A percentile compares a stretch with the other conserved stretches of the same genome.
phyloP scores from a whole-genome alignment of 805 yeast genomes.

The Pichia rugopelliculosa region DNA sequence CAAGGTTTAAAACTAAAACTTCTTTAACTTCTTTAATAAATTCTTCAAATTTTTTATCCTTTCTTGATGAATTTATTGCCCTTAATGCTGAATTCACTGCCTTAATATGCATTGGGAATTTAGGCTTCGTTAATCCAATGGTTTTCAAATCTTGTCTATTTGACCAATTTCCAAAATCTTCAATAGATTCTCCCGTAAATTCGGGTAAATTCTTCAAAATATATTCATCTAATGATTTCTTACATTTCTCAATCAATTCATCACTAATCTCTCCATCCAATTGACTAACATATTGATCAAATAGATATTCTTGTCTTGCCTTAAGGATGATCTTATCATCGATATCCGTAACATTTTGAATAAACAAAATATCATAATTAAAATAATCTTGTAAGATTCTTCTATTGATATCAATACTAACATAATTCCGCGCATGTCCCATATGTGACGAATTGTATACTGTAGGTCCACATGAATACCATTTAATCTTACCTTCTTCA shows the following conservation, averaged over 20 bases:
- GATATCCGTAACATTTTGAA: constrained; percentile 97
- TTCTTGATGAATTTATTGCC: constrained; percentile 5
- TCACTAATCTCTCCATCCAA: constrained; percentile 25
- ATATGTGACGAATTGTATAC: constrained; percentile 93
- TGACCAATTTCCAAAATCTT: constrained; percentile 48
- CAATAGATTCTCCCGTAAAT: constrained; percentile 19
- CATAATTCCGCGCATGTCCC: constrained; percentile 99
- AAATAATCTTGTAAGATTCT: constrained; percentile 85
- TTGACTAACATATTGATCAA: constrained; percentile 45
- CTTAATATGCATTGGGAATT: constrained; percentile 74
- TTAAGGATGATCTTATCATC: constrained; percentile 95
- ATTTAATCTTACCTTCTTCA: constrained; percentile 57
- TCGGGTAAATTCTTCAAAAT: constrained; percentile 49
- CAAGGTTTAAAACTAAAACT: constrained; percentile 67
- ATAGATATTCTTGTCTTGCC: constrained; percentile 83
- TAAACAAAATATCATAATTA: constrained; percentile 80
- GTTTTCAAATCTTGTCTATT: constrained; percentile 40
- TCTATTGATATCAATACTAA: constrained; percentile 87
- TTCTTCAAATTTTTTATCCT: constrained; percentile 21
- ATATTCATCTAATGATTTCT: constrained; percentile 41
- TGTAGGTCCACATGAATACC: constrained; percentile 99
- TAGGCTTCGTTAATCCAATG: constrained; percentile 58
- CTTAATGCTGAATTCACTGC: constrained; percentile 48
- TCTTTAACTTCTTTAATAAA: constrained; percentile 57
- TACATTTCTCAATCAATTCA: constrained; percentile 33